A percentile compares a stretch with the other conserved stretches of the same genome.
Evolutionary conservation across 352 stramenopile species (phyloP).

Genomic region (Elongisporangium undulatum): DNA sequence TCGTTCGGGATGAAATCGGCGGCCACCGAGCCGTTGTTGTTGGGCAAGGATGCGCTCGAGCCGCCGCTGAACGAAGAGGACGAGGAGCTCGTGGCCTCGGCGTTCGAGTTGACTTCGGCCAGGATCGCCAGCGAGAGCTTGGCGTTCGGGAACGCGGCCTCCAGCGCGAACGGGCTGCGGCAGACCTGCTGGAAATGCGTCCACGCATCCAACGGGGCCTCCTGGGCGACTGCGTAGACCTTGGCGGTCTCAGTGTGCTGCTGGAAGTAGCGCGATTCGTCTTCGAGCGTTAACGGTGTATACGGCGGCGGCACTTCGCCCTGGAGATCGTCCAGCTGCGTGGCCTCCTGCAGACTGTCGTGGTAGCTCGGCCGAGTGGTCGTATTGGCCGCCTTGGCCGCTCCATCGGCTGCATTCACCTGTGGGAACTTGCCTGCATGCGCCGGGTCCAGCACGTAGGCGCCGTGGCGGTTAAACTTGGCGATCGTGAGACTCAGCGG

Average conservation of each 20-base stretch:
- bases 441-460: slow-evolving; percentile 73
- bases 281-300: slow-evolving; percentile 75
- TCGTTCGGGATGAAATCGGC: slow-evolving; percentile 79
- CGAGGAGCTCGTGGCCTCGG: slow-evolving; percentile 48
- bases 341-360: slow-evolving; percentile 60
- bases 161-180: slow-evolving; percentile 33
- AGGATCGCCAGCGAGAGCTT: slow-evolving; percentile 54
- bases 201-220: slow-evolving; percentile 17
- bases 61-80: slow-evolving; percentile 45
- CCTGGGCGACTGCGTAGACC: background rate
- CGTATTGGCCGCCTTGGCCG: slow-evolving; percentile 41
- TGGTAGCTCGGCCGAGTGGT: slow-evolving; percentile 28
- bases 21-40: slow-evolving; percentile 18
- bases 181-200: slow-evolving; percentile 43
- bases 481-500: slow-evolving; percentile 65
- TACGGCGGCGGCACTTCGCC: slow-evolving; percentile 44
- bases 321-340: slow-evolving; percentile 66
- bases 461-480: slow-evolving; percentile 85
- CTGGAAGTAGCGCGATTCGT: slow-evolving; percentile 83
- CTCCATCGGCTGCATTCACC: slow-evolving; percentile 16
- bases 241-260: slow-evolving; percentile 25
- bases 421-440: slow-evolving; percentile 56
- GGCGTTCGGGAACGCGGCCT: slow-evolving; percentile 49
- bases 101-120: slow-evolving; percentile 57
- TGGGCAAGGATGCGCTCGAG: slow-evolving; percentile 19